phyloP scores from a whole-genome alignment of 2,329 filamentous ascomycete genomes.

The Sarocladium brachiariae region DNA sequence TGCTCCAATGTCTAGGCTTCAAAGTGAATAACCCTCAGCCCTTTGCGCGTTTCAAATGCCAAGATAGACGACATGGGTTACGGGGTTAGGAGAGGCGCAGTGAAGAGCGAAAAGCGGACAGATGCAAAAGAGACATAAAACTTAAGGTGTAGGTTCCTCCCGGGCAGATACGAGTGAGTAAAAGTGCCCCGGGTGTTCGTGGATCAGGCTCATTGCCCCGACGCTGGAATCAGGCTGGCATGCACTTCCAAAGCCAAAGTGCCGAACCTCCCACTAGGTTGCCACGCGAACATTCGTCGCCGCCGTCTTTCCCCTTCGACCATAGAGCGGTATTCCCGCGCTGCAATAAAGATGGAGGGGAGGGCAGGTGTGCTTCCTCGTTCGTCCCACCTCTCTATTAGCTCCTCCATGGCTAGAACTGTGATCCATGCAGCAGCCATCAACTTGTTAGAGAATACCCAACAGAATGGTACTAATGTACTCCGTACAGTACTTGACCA shows the following conservation, averaged over 20 bases:
- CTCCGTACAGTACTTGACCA: too few species aligned
- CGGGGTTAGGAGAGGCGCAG: background rate
- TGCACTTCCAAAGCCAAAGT: background rate
- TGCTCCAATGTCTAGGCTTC: too few species aligned
- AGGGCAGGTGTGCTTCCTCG: too few species aligned
- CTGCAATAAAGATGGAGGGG: too few species aligned
- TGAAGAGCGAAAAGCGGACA: background rate
- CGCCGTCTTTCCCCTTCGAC: too few species aligned
- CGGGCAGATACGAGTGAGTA: background rate
- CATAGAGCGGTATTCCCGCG: too few species aligned
- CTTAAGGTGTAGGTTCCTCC: background rate
- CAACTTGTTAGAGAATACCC: background rate
- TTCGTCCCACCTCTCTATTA: background rate
- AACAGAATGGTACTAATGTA: too few species aligned
- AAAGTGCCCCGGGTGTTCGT: background rate
- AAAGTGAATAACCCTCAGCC: background rate
- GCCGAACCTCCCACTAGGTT: background rate
- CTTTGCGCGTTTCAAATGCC: conserved; percentile 2
- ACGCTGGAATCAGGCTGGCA: background rate
- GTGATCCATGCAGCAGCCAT: background rate
- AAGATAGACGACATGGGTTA: background rate
- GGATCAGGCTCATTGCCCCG: background rate
- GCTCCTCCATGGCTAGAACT: background rate
- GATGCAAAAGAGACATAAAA: background rate
- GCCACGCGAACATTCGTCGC: conserved; percentile 5